A percentile compares a stretch with the other conserved stretches of the same genome.
Conservation (phyloP, 1,139 yeast genomes). For the Yamadazyma pseudoaaseri region DNA sequence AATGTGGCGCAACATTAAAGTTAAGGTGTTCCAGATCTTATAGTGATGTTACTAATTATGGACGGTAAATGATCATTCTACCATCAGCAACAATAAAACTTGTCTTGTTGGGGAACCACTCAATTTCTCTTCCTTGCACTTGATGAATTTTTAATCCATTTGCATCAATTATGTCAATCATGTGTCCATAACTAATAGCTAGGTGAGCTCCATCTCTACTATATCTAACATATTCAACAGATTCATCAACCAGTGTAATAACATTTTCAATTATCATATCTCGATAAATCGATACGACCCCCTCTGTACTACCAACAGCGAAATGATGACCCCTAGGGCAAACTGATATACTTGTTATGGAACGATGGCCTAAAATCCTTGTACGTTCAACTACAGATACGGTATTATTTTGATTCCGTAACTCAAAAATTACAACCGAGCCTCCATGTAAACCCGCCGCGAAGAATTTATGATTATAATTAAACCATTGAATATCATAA, state of each 20-base stretch:
- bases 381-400: constrained; percentile 31
- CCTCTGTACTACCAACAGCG: constrained; percentile 68
- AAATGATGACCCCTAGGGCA: constrained; percentile 60
- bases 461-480: constrained; percentile 28
- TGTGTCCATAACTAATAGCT: constrained; percentile 1
- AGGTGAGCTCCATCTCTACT: constrained; percentile 41
- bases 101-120: constrained; percentile 43
- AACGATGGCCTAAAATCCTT: constrained; percentile 44
- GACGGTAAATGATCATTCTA: neutral
- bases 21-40: no score
- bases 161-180: neutral
- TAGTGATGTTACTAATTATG: no score
- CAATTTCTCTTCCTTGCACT: neutral
- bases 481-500: constrained; percentile 40
- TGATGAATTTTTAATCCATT: neutral
- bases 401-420: constrained; percentile 9
- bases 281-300: constrained; percentile 65
- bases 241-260: constrained; percentile 49
- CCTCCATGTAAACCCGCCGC: constrained; percentile 43
- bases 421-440: constrained; percentile 25
- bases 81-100: constrained; percentile 3
- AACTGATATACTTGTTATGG: constrained; percentile 49
- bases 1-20: no score
- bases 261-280: constrained; percentile 46
- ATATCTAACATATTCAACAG: constrained; percentile 43